Conservation (phyloP, 257 asterid species). For the Fraxinus americana region DNA sequence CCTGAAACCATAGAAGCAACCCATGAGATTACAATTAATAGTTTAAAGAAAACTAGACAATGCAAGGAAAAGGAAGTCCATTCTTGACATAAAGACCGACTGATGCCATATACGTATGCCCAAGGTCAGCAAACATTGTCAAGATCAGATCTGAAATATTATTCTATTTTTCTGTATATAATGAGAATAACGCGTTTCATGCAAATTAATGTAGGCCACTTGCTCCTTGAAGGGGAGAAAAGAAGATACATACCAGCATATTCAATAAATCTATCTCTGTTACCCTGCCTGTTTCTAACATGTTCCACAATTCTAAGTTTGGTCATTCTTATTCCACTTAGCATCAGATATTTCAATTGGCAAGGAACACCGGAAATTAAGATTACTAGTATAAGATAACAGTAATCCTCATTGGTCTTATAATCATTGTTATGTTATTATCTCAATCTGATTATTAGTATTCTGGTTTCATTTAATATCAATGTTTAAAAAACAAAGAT, state of each 20-base stretch:
- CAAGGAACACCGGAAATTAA: background rate
- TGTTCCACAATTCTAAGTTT: background rate
- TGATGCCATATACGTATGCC: background rate
- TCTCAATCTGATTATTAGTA: background rate
- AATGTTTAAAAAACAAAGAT: background rate
- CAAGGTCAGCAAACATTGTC: background rate
- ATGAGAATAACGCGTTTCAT: background rate
- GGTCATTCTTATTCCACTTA: background rate
- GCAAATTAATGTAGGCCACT: background rate
- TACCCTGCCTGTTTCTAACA: background rate
- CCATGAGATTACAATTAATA: constrained; percentile 5
- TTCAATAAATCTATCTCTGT: background rate
- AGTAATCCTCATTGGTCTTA: background rate
- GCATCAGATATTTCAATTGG: background rate
- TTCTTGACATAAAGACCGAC: background rate
- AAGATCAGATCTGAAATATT: background rate
- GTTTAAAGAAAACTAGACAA: background rate
- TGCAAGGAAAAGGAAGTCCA: background rate
- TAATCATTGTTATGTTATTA: background rate
- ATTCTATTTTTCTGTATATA: no score
- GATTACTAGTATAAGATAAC: background rate
- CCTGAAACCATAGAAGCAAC: constrained; percentile 52
- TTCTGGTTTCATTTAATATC: background rate
- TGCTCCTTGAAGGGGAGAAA: background rate
- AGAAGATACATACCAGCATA: background rate